Conservation (phyloP, 176 grass and related monocot species). For the Carex parvula region DNA sequence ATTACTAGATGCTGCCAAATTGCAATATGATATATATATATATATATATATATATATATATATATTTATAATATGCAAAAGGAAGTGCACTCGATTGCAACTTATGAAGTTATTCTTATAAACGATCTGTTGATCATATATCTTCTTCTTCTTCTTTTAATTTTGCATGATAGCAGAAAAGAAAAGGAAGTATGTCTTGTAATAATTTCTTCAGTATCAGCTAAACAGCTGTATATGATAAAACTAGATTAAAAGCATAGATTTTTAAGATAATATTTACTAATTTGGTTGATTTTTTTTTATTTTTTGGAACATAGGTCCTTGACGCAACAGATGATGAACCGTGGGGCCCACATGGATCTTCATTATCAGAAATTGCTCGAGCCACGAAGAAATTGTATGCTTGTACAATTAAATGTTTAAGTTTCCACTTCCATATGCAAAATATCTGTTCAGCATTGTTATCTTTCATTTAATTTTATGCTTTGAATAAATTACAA, state of each 20-base stretch:
- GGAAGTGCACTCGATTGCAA: not conserved
- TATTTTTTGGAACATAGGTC: conserved; percentile 38
- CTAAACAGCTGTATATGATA: not conserved
- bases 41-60: not conserved
- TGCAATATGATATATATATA: not conserved
- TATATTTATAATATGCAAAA: not conserved
- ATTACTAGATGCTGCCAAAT: not conserved
- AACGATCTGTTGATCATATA: not conserved
- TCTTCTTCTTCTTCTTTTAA: not conserved
- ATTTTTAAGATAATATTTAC: not conserved
- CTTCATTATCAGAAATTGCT: conserved; percentile 69
- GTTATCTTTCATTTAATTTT: conserved; percentile 6
- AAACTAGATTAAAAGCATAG: not conserved
- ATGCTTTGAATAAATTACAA: conserved; percentile 29
- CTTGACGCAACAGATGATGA: conserved; percentile 95
- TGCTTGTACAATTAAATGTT: conserved; percentile 19
- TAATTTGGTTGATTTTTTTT: not conserved
- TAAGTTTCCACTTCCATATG: not conserved
- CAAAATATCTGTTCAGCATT: not conserved
- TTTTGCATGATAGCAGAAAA: not conserved
- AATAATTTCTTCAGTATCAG: conserved; percentile 4
- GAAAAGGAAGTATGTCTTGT: conserved; percentile 1
- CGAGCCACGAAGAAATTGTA: conserved; percentile 85
- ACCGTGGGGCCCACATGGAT: conserved; percentile 89
- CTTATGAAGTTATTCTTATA: not conserved